These are phyloP conservation scores for Ceratocystis huliohia DNA, from an alignment of 2,329 filamentous ascomycete species.

Conservation along the genomic window DNA sequence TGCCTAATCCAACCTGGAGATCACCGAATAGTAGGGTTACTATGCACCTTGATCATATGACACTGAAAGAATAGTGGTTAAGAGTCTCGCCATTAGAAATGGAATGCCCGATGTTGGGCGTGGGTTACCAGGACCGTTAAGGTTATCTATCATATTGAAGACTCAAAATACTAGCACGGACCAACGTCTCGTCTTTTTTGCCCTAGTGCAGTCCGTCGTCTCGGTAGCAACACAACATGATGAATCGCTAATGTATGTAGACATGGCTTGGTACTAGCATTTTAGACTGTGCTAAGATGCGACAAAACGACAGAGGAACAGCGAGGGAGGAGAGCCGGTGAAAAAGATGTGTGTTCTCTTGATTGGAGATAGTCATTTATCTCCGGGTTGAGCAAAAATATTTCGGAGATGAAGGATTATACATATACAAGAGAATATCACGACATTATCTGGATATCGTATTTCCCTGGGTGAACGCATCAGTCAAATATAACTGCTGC, in stretches of 20 bases:
- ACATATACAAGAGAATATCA: background rate
- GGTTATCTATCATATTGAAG: background rate
- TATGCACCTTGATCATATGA: background rate
- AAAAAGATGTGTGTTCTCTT: background rate
- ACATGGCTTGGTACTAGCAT: background rate
- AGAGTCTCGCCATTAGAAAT: background rate
- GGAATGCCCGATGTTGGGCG: background rate
- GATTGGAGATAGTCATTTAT: background rate
- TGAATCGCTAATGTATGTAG: background rate
- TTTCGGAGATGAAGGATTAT: background rate
- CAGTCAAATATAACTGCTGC: background rate
- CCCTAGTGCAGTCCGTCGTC: background rate
- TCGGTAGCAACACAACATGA: background rate
- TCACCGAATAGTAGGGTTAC: background rate
- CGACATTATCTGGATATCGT: background rate
- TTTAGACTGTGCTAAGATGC: background rate
- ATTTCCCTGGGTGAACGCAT: background rate
- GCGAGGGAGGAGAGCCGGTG: background rate
- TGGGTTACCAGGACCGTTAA: background rate
- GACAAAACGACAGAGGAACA: background rate
- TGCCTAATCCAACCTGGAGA: no score
- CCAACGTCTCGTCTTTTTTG: background rate
- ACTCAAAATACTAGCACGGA: background rate
- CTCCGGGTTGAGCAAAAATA: background rate
- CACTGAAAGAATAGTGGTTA: background rate